Evolutionary conservation across 2,329 filamentous ascomycete genomes (phyloP), one percentile per base, ranked within the genome.

Genomic region (Albifimbria verrucaria): DNA sequence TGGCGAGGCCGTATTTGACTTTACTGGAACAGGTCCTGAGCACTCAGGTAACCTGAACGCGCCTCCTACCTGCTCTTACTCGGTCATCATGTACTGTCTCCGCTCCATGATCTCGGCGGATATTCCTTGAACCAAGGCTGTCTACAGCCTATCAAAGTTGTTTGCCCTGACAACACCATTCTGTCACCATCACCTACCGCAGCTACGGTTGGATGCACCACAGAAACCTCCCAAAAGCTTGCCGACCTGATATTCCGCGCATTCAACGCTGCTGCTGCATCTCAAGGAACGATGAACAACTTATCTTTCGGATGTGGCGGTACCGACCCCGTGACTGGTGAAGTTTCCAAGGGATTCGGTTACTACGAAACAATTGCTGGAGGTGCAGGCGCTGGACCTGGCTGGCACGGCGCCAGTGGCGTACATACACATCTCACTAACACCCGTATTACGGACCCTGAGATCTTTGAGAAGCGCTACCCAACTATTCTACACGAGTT

Each of bases 201-300:
- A 2, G 67, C 65, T 1, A 63, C 65, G 2, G 69, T 69, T 4
- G 68, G 68, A 3, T 65, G 64, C 42, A 71, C 64, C 7, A 65
- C 63, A 3, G 61, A 67, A 12, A 71, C 68, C 0, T 70, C 67
- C 2, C 68, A 71, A 53, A 67, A 66, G n/a, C 60, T 71, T 2
- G 63, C 67, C 6, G 89, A 92, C 62, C 87, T 91, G 2, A 86
- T 92, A 1, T 77, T 92, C 44, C 88, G 86, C 59, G 88, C 87
- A 2, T 92, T 92, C 76, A 77, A 80, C 49, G 88, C 88, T 2
- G 89, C 86, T 52, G 87, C 88, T 1, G 89, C 89, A 2, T 85
- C 79, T 0, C 89, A 92, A 60, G 89, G 89, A n/a, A 87, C 89
- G 63, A 88, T 85, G 66, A 92, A 92, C 69, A 92, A 91, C 63